Percentiles rank a stretch among this genome's conserved stretches.
These are phyloP conservation scores for Colletotrichum trifolii DNA, from an alignment of 2,329 filamentous ascomycete species.

Conservation along the genomic window DNA sequence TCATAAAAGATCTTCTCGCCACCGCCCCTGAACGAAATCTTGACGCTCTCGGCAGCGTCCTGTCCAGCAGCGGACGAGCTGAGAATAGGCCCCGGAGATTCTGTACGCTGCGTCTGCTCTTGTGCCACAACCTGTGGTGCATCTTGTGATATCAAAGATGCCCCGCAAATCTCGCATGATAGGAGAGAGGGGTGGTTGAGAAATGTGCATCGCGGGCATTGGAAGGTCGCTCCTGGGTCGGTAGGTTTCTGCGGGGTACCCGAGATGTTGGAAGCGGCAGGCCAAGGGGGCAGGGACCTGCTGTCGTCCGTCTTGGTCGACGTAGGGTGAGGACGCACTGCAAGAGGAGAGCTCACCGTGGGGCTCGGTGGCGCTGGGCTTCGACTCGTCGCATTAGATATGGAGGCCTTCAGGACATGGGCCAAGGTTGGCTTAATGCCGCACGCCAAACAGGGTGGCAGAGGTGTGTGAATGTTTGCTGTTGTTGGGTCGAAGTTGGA, in stretches of 20 bases:
- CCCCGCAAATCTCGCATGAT: conserved; percentile 92
- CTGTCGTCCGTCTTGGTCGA: conserved; percentile 19
- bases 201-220: conserved; percentile 92
- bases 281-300: conserved; percentile 23
- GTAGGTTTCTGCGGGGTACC: conserved; percentile 37
- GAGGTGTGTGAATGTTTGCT: conserved; percentile 80
- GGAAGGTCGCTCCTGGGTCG: conserved; percentile 57
- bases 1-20: conserved; percentile 93
- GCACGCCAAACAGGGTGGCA: conserved; percentile 90
- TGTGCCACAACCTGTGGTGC: conserved; percentile 52
- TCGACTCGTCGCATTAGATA: conserved; percentile 76
- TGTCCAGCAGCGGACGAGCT: conserved; percentile 48
- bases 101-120: conserved; percentile 60
- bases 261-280: conserved; percentile 36
- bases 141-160: conserved; percentile 71
- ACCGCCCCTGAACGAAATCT: conserved; percentile 89
- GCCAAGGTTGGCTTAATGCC: conserved; percentile 91
- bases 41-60: conserved; percentile 80
- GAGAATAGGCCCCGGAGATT: conserved; percentile 83
- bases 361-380: conserved; percentile 41
- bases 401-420: conserved; percentile 86
- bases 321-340: conserved; percentile 14
- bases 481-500: conserved; percentile 91
- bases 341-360: conserved; percentile 40
- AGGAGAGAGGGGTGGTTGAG: conserved; percentile 88